These are phyloP conservation scores for Cordyceps fumosorosea DNA, from an alignment of 2,329 filamentous ascomycete species.

Conservation along the genomic window DNA sequence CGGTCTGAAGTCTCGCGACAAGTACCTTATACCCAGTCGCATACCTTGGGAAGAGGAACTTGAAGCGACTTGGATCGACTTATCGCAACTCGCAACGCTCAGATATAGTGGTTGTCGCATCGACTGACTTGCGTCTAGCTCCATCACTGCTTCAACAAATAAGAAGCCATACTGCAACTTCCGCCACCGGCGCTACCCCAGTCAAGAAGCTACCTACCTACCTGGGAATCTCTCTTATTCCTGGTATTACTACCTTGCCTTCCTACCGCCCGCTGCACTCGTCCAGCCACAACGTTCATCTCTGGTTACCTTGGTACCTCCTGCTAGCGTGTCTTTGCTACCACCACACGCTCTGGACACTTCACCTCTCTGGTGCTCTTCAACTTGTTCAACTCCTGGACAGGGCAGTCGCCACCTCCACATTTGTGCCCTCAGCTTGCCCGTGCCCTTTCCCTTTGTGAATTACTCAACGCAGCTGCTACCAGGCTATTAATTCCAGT, in stretches of 20 bases:
- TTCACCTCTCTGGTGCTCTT: not conserved
- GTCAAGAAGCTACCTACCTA: not conserved
- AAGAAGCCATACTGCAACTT: not conserved
- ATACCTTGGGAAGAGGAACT: not conserved
- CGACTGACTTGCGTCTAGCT: not conserved
- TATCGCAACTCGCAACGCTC: not conserved
- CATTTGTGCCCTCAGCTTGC: conserved; percentile 5
- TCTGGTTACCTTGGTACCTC: not conserved
- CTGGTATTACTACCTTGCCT: too few relatives aligned
- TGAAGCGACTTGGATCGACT: not conserved
- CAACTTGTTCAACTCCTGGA: not conserved
- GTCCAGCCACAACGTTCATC: not conserved
- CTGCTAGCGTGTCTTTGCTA: not conserved
- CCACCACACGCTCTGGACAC: not conserved
- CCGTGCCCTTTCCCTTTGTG: not conserved
- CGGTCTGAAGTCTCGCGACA: not conserved
- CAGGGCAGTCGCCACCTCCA: conserved; percentile 5
- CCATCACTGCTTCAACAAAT: not conserved
- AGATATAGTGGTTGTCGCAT: not conserved
- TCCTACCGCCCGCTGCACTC: not conserved
- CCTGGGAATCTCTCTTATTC: not conserved
- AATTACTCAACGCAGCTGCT: not conserved
- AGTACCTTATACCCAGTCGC: not conserved
- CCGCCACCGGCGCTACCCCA: not conserved
- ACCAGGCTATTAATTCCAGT: conserved; percentile 2